Evolutionary conservation across 352 stramenopile genomes (phyloP), one percentile per base, ranked within the genome.

Genomic region (Pythium utonaiense): DNA sequence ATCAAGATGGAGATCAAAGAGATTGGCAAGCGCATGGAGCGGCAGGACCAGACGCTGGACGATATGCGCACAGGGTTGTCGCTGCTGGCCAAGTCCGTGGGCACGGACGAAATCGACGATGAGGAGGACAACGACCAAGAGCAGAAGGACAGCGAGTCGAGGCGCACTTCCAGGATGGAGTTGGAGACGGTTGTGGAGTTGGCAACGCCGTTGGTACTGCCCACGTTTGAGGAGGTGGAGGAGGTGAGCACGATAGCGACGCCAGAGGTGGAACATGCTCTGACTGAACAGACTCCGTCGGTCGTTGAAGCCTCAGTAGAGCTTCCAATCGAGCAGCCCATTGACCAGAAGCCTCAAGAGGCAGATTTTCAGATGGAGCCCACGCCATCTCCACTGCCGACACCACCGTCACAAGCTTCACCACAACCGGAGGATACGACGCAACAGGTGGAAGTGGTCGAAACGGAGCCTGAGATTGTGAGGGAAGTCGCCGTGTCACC

Each of bases 1-100:
- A 67, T 88, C 53, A 88, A 88, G 49, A 86, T 79, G 77, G 78
- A 89, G 61, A 80, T 89, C 54, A 91, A 89, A 51, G 79, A 91
- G 12, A 25, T 89, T 7, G 64, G 45, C 41, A 74, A 74, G 19
- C 69, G 69, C 60, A 71, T 80, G 10, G 79, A 91, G 16, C 78
- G 73, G 53, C 77, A 88, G 34, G 79, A 89, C 14, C 66, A 91
- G 42, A 77, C 63, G 9, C 62, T 89, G 16, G 78, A 85, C 41
- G 81, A 86, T 34, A 75, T 91, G 60, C 70, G 70, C 6, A 74
- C 79, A 48, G 73, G 71, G 1, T 64, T 91, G 24, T 74, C 82
- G 31, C 67, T 89, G 52, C 63, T 91, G 44, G 72, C 73, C 4
- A 89, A 89, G 60, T 83, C 74, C 6, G 74, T 88, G 3, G 79